These are phyloP conservation scores for Monosporascus sp. DNA, from an alignment of 2,329 filamentous ascomycete genomes.

Conservation along the genomic window DNA sequence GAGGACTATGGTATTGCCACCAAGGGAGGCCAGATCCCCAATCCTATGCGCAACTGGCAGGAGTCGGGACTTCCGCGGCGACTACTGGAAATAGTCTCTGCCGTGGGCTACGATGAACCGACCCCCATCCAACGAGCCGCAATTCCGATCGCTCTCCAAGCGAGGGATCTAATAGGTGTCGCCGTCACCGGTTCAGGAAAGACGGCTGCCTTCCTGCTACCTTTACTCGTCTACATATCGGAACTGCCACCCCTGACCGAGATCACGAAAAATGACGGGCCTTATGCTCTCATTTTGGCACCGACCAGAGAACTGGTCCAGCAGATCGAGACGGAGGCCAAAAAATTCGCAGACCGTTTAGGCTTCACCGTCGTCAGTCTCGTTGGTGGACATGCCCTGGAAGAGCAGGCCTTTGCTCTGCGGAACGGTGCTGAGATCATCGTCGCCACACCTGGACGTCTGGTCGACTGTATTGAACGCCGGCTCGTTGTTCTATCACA, in stretches of 20 bases:
- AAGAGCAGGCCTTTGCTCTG: conserved; percentile 87
- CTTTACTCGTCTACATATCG: conserved; percentile 89
- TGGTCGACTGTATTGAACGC: conserved; percentile 94
- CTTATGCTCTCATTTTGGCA: conserved; percentile 94
- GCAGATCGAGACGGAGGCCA: conserved; percentile 91
- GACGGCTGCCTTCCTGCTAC: conserved; percentile 90
- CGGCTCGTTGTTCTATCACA: conserved; percentile 88
- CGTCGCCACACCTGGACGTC: conserved; percentile 94
- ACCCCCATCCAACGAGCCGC: conserved; percentile 89
- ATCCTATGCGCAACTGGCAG: conserved; percentile 91
- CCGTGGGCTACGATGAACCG: conserved; percentile 87
- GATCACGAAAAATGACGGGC: conserved; percentile 84
- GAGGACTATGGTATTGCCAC: conserved; percentile 97
- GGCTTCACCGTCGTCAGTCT: conserved; percentile 95
- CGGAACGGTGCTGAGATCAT: conserved; percentile 94
- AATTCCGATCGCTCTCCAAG: conserved; percentile 90
- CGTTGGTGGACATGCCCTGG: conserved; percentile 92
- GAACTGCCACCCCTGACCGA: conserved; percentile 82
- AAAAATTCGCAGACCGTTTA: conserved; percentile 83
- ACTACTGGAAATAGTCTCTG: conserved; percentile 74
- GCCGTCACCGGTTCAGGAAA: conserved; percentile 98
- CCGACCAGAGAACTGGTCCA: conserved; percentile 96
- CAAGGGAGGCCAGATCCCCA: conserved; percentile 86
- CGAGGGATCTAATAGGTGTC: conserved; percentile 94
- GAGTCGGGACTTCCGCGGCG: conserved; percentile 76